Conservation (phyloP, 2,329 filamentous ascomycete genomes). For the Botrytis deweyae region DNA sequence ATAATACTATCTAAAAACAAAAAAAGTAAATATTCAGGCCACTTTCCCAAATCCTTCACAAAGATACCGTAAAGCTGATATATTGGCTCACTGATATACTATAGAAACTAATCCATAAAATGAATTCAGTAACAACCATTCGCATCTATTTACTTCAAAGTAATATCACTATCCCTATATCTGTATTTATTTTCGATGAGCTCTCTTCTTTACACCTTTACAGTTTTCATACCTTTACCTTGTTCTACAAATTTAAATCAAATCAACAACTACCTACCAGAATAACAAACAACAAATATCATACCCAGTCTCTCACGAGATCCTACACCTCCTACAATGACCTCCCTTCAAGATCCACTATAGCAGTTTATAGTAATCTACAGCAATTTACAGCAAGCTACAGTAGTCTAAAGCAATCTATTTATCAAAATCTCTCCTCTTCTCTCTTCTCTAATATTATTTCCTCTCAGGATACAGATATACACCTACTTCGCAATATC, state of each 20-base stretch:
- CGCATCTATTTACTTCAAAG: background rate
- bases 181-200: background rate
- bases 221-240: background rate
- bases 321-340: background rate
- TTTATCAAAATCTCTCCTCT: background rate
- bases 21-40: background rate
- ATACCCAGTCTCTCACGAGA: background rate
- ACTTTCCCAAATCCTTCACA: background rate
- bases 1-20: background rate
- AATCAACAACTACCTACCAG: background rate
- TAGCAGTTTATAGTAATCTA: background rate
- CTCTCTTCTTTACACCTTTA: background rate
- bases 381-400: background rate
- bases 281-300: background rate
- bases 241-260: rapidly evolving
- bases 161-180: background rate
- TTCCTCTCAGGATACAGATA: background rate
- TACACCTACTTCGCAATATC: background rate
- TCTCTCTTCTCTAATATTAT: no score
- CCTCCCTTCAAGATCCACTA: rapidly evolving
- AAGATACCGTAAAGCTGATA: background rate
- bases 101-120: background rate
- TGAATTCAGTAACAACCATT: rapidly evolving
- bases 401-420: background rate
- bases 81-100: background rate